Conservation (phyloP, 192 early-diverging fungal genomes). For the Linnemannia elongata region DNA sequence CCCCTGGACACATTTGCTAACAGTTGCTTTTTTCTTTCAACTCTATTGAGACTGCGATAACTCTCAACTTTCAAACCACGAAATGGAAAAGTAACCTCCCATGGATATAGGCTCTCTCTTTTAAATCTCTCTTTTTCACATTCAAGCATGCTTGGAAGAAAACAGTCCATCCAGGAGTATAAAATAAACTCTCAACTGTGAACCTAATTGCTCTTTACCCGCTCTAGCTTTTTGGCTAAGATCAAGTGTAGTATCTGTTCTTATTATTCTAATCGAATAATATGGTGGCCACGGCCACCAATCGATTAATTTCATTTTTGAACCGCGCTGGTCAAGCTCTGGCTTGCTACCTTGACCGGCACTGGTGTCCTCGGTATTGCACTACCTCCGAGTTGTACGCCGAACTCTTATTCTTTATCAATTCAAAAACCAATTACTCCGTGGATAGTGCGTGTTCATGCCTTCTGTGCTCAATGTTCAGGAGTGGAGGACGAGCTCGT, state of each 20-base stretch:
- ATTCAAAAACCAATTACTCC: background rate
- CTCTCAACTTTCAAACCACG: background rate
- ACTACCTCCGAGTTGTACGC: constrained; percentile 59
- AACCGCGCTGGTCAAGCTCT: constrained; percentile 43
- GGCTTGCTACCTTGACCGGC: constrained; percentile 50
- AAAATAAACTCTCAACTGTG: background rate
- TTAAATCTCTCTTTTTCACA: background rate
- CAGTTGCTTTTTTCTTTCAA: too few relatives aligned
- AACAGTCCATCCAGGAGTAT: background rate
- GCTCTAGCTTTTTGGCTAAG: constrained; percentile 89
- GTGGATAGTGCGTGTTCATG: too few relatives aligned
- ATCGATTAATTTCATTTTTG: constrained; percentile 60
- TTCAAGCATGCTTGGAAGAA: background rate
- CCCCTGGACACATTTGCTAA: too few relatives aligned
- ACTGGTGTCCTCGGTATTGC: constrained; percentile 60
- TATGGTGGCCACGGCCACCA: constrained; percentile 39
- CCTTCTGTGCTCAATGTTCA: too few relatives aligned
- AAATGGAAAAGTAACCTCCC: background rate
- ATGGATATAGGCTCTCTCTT: background rate
- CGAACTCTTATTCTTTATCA: constrained; percentile 32
- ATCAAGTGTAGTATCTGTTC: constrained; percentile 94
- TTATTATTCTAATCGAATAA: constrained; percentile 61
- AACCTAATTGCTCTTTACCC: constrained; percentile 61
- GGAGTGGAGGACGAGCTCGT: too few relatives aligned
- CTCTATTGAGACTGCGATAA: background rate